Conservation (phyloP, 345 rosid genomes). For the Eucalyptus cloeziana region DNA sequence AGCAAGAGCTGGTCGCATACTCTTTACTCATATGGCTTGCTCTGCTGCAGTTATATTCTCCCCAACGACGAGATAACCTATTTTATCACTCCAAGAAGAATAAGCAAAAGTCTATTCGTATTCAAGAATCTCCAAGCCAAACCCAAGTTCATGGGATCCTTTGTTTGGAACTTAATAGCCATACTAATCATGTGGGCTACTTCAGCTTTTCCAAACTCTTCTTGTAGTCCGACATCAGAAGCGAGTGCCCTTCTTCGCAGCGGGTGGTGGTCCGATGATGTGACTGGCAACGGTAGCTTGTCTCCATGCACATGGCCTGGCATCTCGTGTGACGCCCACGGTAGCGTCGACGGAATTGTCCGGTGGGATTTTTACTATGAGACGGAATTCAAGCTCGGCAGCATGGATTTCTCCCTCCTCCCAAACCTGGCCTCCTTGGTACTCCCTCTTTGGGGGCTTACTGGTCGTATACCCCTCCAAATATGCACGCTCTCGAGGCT, state of each 20-base stretch:
- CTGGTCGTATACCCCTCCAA: neutral
- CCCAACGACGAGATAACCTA: neutral
- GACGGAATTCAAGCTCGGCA: rapidly evolving
- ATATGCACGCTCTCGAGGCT: neutral
- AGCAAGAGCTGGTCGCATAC: neutral
- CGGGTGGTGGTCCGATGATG: neutral
- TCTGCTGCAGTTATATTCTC: neutral
- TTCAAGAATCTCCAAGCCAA: neutral
- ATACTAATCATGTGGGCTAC: neutral
- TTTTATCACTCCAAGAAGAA: neutral
- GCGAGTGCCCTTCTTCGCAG: neutral
- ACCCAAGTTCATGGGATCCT: neutral
- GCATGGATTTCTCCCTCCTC: neutral
- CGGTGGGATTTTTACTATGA: rapidly evolving
- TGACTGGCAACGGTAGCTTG: neutral
- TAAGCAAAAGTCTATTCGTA: neutral
- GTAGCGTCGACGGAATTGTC: neutral
- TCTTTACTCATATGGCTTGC: neutral
- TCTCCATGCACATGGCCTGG: rapidly evolving
- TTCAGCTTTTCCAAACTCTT: neutral
- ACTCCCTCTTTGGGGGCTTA: rapidly evolving
- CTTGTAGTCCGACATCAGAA: neutral
- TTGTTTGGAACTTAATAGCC: neutral
- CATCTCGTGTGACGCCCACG: neutral
- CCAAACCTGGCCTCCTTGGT: neutral